Conservation (phyloP, 2,329 filamentous ascomycete species). For the Fusarium multiceps region DNA sequence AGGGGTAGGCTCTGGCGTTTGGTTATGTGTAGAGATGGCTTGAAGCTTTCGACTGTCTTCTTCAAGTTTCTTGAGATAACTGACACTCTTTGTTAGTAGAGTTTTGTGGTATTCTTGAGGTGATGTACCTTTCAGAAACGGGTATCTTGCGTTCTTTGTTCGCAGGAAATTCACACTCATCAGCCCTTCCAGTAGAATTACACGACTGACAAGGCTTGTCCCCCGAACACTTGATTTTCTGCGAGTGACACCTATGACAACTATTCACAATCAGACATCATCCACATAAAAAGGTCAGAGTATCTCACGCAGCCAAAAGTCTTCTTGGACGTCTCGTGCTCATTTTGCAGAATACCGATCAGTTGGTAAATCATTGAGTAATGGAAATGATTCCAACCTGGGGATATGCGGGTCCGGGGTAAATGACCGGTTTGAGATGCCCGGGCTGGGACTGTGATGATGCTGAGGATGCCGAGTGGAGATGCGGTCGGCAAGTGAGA, state of each 20-base stretch:
- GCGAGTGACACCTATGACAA: conserved; percentile 57
- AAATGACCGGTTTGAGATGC: conserved; percentile 8
- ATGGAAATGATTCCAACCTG: conserved; percentile 19
- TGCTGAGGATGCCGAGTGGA: conserved; percentile 22
- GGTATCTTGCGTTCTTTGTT: conserved; percentile 57
- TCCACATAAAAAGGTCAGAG: background rate
- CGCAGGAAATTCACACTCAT: conserved; percentile 54
- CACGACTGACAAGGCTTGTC: conserved; percentile 57
- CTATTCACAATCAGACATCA: conserved; percentile 25
- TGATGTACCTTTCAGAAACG: conserved; percentile 22
- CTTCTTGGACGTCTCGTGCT: conserved; percentile 40
- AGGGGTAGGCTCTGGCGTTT: conserved; percentile 22
- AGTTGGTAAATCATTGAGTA: conserved; percentile 14
- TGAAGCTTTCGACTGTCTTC: conserved; percentile 22
- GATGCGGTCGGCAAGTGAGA: conserved; percentile 10
- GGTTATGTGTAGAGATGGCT: conserved; percentile 14
- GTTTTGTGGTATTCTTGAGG: no score
- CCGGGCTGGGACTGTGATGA: no score
- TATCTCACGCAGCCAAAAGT: conserved; percentile 43
- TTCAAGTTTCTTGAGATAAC: conserved; percentile 35
- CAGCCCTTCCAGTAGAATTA: conserved; percentile 50
- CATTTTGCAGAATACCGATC: conserved; percentile 19
- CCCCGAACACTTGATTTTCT: conserved; percentile 61
- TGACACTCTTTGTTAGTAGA: background rate
- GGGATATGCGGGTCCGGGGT: conserved; percentile 36